Evolutionary conservation across 2,329 filamentous ascomycete species (phyloP).

Genomic region (Talaromyces sp.): DNA sequence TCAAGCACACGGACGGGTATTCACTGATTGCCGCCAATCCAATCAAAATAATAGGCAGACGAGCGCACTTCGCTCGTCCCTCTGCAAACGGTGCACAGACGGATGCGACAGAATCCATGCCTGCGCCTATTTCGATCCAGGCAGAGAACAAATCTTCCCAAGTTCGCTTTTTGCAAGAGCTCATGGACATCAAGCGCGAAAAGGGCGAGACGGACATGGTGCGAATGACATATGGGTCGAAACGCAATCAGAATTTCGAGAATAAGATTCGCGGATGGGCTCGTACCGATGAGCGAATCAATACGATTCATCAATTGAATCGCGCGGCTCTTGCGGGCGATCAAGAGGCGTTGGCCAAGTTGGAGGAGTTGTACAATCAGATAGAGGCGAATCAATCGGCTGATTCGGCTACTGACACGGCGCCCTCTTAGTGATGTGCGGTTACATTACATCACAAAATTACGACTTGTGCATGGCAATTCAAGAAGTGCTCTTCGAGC

Average conservation of each 20-base stretch:
- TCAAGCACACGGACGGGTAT: slow-evolving; percentile 47
- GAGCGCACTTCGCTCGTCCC: slow-evolving; percentile 56
- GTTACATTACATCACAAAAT: background rate
- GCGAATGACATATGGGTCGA: slow-evolving; percentile 54
- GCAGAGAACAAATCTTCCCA: slow-evolving; percentile 31
- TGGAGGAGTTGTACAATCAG: slow-evolving; percentile 38
- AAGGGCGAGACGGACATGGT: slow-evolving; percentile 65
- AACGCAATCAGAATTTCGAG: slow-evolving; percentile 32
- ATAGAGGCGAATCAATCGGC: slow-evolving; percentile 20
- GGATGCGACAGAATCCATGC: background rate
- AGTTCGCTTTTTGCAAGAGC: slow-evolving; percentile 59
- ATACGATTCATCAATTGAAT: slow-evolving; percentile 37
- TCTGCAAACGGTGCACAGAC: background rate
- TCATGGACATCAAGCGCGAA: slow-evolving; percentile 63
- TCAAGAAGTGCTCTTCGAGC: too few relatives aligned
- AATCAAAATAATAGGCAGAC: slow-evolving; percentile 65
- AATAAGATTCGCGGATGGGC: slow-evolving; percentile 37
- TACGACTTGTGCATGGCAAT: background rate
- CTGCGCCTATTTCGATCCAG: background rate
- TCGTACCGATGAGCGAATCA: slow-evolving; percentile 37
- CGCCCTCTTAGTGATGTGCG: background rate
- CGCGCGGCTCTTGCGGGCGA: slow-evolving; percentile 38
- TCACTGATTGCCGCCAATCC: slow-evolving; percentile 71
- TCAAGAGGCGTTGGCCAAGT: slow-evolving; percentile 30
- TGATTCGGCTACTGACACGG: background rate